Evolutionary conservation across 2,329 filamentous ascomycete species (phyloP).

Genomic region (Sporothrix inflata): DNA sequence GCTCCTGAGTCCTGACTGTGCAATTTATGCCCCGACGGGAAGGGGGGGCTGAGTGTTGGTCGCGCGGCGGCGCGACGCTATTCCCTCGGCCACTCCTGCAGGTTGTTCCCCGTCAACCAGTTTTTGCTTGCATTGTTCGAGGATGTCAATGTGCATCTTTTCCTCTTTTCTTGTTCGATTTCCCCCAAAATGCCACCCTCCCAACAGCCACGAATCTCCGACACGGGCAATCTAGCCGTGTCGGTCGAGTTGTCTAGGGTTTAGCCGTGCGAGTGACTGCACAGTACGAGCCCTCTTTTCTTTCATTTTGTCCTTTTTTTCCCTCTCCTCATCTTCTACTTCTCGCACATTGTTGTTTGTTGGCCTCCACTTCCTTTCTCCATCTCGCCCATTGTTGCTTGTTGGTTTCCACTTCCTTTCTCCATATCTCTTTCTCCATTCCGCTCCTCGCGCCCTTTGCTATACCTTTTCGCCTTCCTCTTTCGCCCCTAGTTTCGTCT

Average conservation of each 20-base stretch:
- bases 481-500: neutral
- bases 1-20: neutral
- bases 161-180: too few species aligned
- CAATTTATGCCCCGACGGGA: too few species aligned
- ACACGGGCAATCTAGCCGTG: neutral
- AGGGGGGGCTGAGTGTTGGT: conserved; percentile 14
- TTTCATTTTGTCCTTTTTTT: neutral
- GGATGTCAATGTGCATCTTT: neutral
- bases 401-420: neutral
- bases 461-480: conserved; percentile 6
- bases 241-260: neutral
- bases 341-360: too few species aligned
- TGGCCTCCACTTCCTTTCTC: neutral
- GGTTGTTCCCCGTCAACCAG: neutral
- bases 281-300: neutral
- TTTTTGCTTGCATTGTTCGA: neutral
- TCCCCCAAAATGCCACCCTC: neutral
- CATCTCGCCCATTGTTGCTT: neutral
- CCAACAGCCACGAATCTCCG: neutral
- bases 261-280: neutral
- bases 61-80: conserved; percentile 5
- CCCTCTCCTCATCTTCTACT: neutral
- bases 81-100: neutral
- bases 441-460: neutral
- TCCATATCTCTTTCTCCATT: neutral